Percentiles rank a stretch among this genome's conserved stretches.
phyloP scores from a whole-genome alignment of 1,139 yeast genomes.

The Kodamaea derodonti region DNA sequence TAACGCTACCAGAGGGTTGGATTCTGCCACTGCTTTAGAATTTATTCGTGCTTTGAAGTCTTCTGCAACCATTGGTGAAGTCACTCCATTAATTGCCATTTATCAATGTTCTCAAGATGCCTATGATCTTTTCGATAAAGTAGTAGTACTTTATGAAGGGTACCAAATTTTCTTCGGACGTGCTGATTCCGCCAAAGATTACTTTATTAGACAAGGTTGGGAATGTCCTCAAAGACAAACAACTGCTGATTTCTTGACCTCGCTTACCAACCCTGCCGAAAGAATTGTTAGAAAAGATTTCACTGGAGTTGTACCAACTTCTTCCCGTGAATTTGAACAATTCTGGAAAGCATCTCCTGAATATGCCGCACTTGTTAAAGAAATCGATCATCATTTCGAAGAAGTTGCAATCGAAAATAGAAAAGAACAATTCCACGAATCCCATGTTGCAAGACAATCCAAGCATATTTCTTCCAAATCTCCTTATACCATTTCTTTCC shows the following conservation, averaged over 20 bases:
- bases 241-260: constrained; percentile 58
- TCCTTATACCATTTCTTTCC: constrained; percentile 63
- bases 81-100: constrained; percentile 25
- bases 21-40: constrained; percentile 24
- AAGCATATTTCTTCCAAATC: constrained; percentile 50
- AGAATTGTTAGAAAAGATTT: constrained; percentile 45
- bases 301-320: constrained; percentile 62
- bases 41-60: constrained; percentile 26
- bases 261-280: constrained; percentile 53
- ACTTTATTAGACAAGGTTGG: constrained; percentile 22
- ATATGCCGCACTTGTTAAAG: constrained; percentile 28
- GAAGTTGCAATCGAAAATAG: constrained; percentile 14
- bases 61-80: constrained; percentile 20
- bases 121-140: constrained; percentile 25
- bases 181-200: constrained; percentile 19
- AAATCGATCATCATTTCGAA: constrained; percentile 31
- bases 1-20: constrained; percentile 24
- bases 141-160: constrained; percentile 24
- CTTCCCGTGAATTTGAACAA: constrained; percentile 63
- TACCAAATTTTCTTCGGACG: constrained; percentile 23
- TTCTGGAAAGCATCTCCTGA: constrained; percentile 64
- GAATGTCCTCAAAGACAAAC: constrained; percentile 53
- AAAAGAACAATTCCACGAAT: constrained; percentile 33
- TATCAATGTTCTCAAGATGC: constrained; percentile 29
- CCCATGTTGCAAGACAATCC: constrained; percentile 59